Conservation (phyloP, 306 rosid genomes). For the Lupinus albus region DNA sequence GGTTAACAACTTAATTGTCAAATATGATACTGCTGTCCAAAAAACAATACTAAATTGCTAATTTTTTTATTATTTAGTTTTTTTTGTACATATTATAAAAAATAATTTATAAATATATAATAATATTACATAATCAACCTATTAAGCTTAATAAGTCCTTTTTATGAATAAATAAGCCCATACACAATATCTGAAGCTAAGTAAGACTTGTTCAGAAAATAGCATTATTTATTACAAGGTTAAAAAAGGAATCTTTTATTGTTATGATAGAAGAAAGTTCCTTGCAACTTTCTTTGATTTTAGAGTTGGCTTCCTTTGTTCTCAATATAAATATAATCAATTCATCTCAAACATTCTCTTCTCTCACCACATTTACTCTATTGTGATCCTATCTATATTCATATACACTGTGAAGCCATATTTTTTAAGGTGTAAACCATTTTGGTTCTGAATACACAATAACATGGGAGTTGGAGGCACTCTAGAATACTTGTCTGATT, state of each 20-base stretch:
- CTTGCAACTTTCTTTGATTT: slow-evolving; percentile 50
- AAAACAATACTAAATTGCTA: too few relatives aligned
- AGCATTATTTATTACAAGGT: slow-evolving; percentile 47
- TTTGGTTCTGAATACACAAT: slow-evolving; percentile 29
- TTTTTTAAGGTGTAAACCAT: neutral
- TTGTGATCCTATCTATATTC: slow-evolving; percentile 2
- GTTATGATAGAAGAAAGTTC: slow-evolving; percentile 48
- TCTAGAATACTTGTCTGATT: slow-evolving; percentile 71
- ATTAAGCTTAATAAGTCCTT: too few relatives aligned
- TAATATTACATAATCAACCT: too few relatives aligned
- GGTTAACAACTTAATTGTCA: too few relatives aligned
- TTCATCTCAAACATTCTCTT: slow-evolving; percentile 30
- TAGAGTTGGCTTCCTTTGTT: slow-evolving; percentile 10
- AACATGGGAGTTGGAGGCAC: slow-evolving; percentile 85
- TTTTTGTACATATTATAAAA: too few relatives aligned
- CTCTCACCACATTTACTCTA: slow-evolving; percentile 10
- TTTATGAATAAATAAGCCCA: too few relatives aligned
- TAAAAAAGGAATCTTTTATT: slow-evolving; percentile 59
- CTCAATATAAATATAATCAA: slow-evolving; percentile 9
- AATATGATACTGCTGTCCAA: too few relatives aligned
- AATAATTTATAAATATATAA: too few relatives aligned
- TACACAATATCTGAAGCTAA: slow-evolving; percentile 29
- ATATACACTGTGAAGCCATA: neutral
- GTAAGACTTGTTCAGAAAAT: slow-evolving; percentile 33
- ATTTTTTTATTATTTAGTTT: too few relatives aligned